Conservation (phyloP, 2,329 filamentous ascomycete genomes). For the Monilinia polystroma region DNA sequence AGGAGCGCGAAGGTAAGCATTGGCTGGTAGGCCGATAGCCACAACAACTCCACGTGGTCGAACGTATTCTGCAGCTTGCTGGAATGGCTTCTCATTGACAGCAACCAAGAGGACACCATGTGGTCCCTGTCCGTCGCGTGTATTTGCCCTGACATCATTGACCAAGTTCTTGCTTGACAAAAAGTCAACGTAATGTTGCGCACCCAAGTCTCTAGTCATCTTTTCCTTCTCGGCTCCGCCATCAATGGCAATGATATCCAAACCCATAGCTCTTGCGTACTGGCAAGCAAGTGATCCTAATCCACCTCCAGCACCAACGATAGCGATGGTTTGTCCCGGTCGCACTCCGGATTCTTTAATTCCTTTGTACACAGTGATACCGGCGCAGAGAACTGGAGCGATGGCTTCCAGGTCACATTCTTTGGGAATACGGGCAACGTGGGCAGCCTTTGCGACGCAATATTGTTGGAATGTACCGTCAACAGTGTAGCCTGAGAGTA, state of each 20-base stretch:
- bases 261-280: constrained; percentile 88
- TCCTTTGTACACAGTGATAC: constrained; percentile 89
- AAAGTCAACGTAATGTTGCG: constrained; percentile 78
- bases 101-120: constrained; percentile 86
- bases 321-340: constrained; percentile 75
- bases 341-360: constrained; percentile 76
- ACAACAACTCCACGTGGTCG: constrained; percentile 79
- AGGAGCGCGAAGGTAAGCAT: constrained; percentile 75
- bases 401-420: constrained; percentile 73
- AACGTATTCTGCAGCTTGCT: constrained; percentile 86
- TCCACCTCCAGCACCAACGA: constrained; percentile 84
- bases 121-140: constrained; percentile 76
- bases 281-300: constrained; percentile 78
- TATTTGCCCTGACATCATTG: constrained; percentile 78
- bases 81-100: constrained; percentile 88
- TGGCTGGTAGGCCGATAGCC: constrained; percentile 83
- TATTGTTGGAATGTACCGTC: constrained; percentile 95
- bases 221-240: constrained; percentile 76
- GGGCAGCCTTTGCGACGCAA: constrained; percentile 79
- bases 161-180: constrained; percentile 72
- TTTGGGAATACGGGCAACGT: constrained; percentile 80
- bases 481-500: constrained; percentile 87
- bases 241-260: constrained; percentile 79
- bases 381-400: constrained; percentile 78
- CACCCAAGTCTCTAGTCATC: constrained; percentile 69